These are phyloP conservation scores for Rosa multiflora DNA, from an alignment of 306 rosid genomes.

Conservation along the genomic window DNA sequence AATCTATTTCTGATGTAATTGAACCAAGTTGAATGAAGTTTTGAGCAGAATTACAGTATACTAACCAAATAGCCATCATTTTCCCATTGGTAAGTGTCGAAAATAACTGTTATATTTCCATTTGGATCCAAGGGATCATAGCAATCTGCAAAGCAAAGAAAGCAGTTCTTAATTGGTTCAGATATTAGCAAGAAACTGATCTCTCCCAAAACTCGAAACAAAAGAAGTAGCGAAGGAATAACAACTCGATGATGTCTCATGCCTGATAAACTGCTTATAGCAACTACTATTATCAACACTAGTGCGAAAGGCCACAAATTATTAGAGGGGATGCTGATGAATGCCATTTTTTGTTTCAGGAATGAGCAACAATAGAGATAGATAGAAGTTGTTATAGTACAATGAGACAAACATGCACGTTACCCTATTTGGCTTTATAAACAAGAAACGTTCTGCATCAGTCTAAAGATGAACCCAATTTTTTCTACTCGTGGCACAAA, in stretches of 20 bases:
- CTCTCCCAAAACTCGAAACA: slow-evolving; percentile 23
- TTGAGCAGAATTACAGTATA: slow-evolving; percentile 16
- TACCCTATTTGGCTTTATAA: slow-evolving; percentile 2
- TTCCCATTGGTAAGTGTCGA: slow-evolving; percentile 52
- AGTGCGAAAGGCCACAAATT: slow-evolving; percentile 28
- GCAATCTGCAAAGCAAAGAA: slow-evolving; percentile 61
- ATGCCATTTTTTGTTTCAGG: slow-evolving; percentile 36
- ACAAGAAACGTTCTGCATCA: slow-evolving; percentile 6
- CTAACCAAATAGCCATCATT: slow-evolving; percentile 75
- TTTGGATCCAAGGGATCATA: slow-evolving; percentile 77
- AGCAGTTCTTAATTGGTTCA: neutral
- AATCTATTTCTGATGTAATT: neutral
- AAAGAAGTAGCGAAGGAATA: slow-evolving; percentile 10
- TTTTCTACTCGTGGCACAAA: neutral
- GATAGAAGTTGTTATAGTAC: neutral
- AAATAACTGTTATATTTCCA: slow-evolving; percentile 69
- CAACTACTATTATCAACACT: slow-evolving; percentile 32
- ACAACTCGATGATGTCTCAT: slow-evolving; percentile 35
- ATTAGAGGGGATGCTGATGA: slow-evolving; percentile 1
- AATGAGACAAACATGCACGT: slow-evolving; percentile 6
- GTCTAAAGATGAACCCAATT: slow-evolving; percentile 22
- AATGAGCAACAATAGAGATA: slow-evolving; percentile 11
- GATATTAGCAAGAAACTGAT: neutral
- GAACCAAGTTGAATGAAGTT: neutral
- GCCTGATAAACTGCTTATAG: slow-evolving; percentile 60